phyloP scores from a whole-genome alignment of 768 basidiomycete species.

The Suillus bovinus region DNA sequence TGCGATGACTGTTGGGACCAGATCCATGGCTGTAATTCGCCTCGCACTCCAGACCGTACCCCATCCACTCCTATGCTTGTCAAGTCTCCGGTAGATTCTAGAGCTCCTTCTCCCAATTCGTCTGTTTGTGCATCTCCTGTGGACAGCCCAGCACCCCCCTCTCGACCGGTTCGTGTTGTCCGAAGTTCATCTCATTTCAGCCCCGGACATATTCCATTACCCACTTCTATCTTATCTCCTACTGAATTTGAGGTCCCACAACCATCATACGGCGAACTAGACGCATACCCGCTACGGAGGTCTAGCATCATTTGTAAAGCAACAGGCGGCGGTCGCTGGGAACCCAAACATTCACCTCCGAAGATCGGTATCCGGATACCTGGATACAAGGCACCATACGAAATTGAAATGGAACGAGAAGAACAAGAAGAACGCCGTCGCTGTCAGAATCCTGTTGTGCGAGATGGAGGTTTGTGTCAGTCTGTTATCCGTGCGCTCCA shows the following conservation, averaged over 20 bases:
- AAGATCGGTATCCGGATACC: constrained; percentile 52
- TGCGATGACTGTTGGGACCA: constrained; percentile 80
- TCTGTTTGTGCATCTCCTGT: constrained; percentile 36
- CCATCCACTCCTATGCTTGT: constrained; percentile 41
- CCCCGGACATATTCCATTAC: constrained; percentile 25
- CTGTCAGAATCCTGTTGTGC: constrained; percentile 62
- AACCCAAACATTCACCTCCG: constrained; percentile 55
- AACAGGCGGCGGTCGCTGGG: constrained; percentile 79
- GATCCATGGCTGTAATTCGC: constrained; percentile 55
- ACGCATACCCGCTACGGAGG: constrained; percentile 70
- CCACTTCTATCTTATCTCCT: constrained; percentile 23
- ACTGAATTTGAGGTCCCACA: constrained; percentile 35
- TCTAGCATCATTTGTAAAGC: constrained; percentile 74
- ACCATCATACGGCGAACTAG: constrained; percentile 67
- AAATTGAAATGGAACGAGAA: constrained; percentile 69
- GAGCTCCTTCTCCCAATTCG: constrained; percentile 34
- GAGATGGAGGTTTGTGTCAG: constrained; percentile 47
- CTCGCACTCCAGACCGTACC: constrained; percentile 40
- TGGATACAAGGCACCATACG: constrained; percentile 66
- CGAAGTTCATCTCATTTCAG: constrained; percentile 33
- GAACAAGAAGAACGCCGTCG: constrained; percentile 52
- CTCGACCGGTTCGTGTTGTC: constrained; percentile 19
- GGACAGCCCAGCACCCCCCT: constrained; percentile 25
- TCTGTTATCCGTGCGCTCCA: constrained; percentile 4
- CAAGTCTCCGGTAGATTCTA: constrained; percentile 30